Evolutionary conservation across 2,329 filamentous ascomycete genomes (phyloP).

Genomic region (Trichoderma cornu-damae): DNA sequence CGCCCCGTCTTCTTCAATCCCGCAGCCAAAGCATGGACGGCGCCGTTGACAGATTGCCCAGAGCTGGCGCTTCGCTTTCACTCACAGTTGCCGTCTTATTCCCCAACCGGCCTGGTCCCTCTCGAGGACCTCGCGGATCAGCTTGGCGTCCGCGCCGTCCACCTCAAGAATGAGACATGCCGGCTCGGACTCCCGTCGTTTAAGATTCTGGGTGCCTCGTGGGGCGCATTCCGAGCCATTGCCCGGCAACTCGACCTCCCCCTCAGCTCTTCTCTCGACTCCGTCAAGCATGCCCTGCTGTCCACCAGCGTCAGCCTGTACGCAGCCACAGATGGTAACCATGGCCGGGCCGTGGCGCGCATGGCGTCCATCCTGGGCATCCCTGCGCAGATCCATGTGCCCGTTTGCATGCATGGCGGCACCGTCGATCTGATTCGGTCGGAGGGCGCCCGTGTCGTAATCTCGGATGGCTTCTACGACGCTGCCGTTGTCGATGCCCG

Average conservation of each 20-base stretch:
- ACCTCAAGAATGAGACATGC: conserved; percentile 66
- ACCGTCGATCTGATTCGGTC: conserved; percentile 51
- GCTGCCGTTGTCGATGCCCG: conserved; percentile 49
- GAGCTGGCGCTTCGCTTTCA: conserved; percentile 20
- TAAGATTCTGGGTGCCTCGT: conserved; percentile 75
- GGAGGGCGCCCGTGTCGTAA: conserved; percentile 58
- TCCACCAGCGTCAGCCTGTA: conserved; percentile 42
- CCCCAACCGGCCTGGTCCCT: conserved; percentile 46
- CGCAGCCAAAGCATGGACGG: conserved; percentile 17
- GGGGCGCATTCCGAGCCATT: conserved; percentile 60
- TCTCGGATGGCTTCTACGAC: conserved; percentile 59
- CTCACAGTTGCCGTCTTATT: conserved; percentile 34
- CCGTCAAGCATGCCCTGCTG: conserved; percentile 35
- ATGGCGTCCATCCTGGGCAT: conserved; percentile 60
- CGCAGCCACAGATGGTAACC: conserved; percentile 71
- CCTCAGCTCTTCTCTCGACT: conserved; percentile 38
- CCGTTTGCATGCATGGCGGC: conserved; percentile 48
- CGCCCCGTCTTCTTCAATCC: conserved; percentile 21
- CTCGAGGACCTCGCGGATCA: conserved; percentile 52
- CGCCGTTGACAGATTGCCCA: not conserved
- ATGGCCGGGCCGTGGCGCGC: conserved; percentile 65
- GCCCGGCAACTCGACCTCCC: conserved; percentile 40
- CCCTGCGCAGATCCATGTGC: conserved; percentile 56
- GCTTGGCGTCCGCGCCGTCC: conserved; percentile 52
- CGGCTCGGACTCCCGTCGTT: conserved; percentile 68